A percentile compares a stretch with the other conserved stretches of the same genome.
These are phyloP conservation scores for Nicotiana noctiflora DNA, from an alignment of 257 asterid genomes.

Conservation along the genomic window DNA sequence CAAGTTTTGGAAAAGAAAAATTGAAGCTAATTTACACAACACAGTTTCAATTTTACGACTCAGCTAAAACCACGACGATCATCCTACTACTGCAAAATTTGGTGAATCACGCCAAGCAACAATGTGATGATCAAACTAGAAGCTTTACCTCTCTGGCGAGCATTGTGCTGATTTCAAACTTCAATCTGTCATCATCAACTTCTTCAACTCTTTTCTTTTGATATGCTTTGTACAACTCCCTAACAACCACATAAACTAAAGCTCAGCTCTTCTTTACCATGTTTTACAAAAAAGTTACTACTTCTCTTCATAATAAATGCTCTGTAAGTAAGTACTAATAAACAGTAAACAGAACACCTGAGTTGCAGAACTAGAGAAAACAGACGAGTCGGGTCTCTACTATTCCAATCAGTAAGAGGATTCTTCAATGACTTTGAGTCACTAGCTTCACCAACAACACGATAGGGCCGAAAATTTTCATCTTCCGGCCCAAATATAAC, in stretches of 20 bases:
- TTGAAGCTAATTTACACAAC: background rate
- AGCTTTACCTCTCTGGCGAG: constrained; percentile 73
- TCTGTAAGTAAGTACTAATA: background rate
- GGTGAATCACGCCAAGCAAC: background rate
- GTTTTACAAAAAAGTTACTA: background rate
- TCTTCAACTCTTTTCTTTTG: constrained; percentile 66
- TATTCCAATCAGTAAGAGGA: constrained; percentile 64
- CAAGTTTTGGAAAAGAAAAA: background rate
- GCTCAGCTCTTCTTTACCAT: background rate
- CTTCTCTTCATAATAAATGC: background rate
- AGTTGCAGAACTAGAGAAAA: constrained; percentile 68
- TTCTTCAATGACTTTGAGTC: constrained; percentile 34
- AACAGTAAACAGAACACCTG: constrained; percentile 32
- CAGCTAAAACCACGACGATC: background rate
- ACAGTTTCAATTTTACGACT: background rate
- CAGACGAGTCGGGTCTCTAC: constrained; percentile 63
- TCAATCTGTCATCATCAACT: constrained; percentile 77
- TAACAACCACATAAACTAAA: constrained; percentile 19
- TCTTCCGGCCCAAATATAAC: constrained; percentile 79
- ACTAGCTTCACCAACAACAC: constrained; percentile 9
- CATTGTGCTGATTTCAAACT: constrained; percentile 86
- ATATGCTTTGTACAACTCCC: constrained; percentile 65
- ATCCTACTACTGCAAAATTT: background rate
- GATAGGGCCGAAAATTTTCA: constrained; percentile 58
- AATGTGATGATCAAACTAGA: background rate